Evolutionary conservation across 2,329 filamentous ascomycete species (phyloP).

Genomic region (Arthrobotrys conoides): DNA sequence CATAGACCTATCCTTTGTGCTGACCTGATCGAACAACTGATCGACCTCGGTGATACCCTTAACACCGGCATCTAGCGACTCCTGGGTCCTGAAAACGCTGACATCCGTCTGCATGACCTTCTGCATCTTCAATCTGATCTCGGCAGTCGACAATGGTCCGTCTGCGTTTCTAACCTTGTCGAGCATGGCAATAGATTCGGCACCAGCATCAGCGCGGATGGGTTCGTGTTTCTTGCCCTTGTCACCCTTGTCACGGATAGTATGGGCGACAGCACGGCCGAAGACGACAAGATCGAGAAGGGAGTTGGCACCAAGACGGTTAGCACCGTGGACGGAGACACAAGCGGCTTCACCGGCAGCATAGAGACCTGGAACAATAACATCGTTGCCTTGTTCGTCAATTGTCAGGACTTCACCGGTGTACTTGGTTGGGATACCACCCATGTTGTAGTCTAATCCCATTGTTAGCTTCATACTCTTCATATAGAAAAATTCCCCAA

Average conservation of each 20-base stretch:
- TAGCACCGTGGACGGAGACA: constrained; percentile 97
- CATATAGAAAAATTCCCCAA: neutral
- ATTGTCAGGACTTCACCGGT: constrained; percentile 95
- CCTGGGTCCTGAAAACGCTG: constrained; percentile 94
- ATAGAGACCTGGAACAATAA: constrained; percentile 94
- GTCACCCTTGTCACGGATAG: constrained; percentile 92
- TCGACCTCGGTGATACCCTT: constrained; percentile 89
- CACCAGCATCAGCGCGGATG: constrained; percentile 85
- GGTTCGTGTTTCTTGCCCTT: constrained; percentile 85
- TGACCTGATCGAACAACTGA: constrained; percentile 82
- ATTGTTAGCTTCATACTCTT: constrained; percentile 12
- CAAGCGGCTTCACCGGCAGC: constrained; percentile 97
- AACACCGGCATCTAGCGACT: constrained; percentile 93
- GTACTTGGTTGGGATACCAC: constrained; percentile 97
- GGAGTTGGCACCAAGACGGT: constrained; percentile 97
- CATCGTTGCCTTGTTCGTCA: constrained; percentile 85
- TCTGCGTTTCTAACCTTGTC: constrained; percentile 87
- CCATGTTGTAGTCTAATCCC: constrained; percentile 93
- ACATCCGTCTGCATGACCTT: constrained; percentile 99
- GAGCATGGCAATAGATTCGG: constrained; percentile 86
- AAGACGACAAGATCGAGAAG: constrained; percentile 98
- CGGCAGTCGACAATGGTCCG: constrained; percentile 87
- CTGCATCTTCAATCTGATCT: constrained; percentile 93
- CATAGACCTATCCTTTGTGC: constrained; percentile 98
- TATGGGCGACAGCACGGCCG: constrained; percentile 96